Base-by-base conservation (phyloP, 352 stramenopile species). In the Pseudoperonospora humuli region DNA sequence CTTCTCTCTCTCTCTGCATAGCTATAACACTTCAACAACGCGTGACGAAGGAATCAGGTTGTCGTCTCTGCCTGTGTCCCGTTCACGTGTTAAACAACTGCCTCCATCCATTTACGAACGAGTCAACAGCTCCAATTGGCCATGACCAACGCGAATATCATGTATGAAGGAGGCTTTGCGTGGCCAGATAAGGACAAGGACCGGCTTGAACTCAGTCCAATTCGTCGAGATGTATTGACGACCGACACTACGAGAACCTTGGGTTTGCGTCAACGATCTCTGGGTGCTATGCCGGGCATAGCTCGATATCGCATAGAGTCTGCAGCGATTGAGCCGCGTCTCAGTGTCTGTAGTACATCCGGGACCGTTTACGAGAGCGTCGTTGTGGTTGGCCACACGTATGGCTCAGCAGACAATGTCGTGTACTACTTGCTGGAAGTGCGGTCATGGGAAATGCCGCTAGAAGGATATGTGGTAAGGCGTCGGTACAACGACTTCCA, bases 341-440 rank as follows among this genome's bases (percentile, higher is more conserved):
- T 86, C 21, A 87, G 66, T 40, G 58, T 87, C 35, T 79, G 58
- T 59, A 84, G 67, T 39, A 87, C 72, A 1, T 82, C 69, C 3
- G 75, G 75, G 17, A 81, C 61, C 5, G 68, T 74, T 8, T 87
- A 87, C 64, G 72, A 87, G 56, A 79, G 63, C 39, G 69, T 84
- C 9, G 66, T 79, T 26, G 75, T 87, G n/a, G 70, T 84, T 3
- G 75, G 75, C 14, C 68, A 87, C 44, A 63, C 70, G 31, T 45
- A 64, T 48, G 75, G 75, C 36, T 80, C 51, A 6, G n/a, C 32
- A 17, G 70, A 83, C 42, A 73, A 75, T 28, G 57, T 86, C 37
- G 75, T 86, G 38, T 86, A 86, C 57, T 86, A 89, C 54, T 53
- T 86, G 26, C 35, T 89, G 27, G 75, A 89, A 36, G 72, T 89